A percentile compares a stretch with the other conserved stretches of the same genome.
Evolutionary conservation across 106 monocot genomes (phyloP).

Genomic region (Phalaenopsis aphrodite): DNA sequence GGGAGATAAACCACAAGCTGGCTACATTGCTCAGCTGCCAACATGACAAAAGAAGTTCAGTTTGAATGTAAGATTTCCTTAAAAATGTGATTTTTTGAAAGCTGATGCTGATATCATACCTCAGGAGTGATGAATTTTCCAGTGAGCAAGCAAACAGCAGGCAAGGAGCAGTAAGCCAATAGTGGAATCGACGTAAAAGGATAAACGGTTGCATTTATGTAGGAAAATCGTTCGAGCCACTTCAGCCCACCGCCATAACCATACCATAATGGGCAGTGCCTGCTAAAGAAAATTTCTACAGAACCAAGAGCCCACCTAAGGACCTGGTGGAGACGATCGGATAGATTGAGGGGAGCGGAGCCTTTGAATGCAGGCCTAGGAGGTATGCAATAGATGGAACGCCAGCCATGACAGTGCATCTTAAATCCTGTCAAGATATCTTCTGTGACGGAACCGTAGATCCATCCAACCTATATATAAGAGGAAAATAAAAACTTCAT

Average conservation of each 20-base stretch:
- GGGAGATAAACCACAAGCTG: constrained; percentile 43
- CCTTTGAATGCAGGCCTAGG: constrained; percentile 45
- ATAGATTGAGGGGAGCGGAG: constrained; percentile 48
- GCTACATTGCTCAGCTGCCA: constrained; percentile 46
- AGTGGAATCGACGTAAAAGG: constrained; percentile 24
- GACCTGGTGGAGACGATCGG: constrained; percentile 49
- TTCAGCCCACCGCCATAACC: constrained; percentile 60
- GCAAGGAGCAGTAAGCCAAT: constrained; percentile 50
- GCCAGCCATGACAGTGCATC: constrained; percentile 52
- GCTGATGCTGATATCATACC: constrained; percentile 8
- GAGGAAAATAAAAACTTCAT: neutral
- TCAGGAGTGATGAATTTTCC: constrained; percentile 23
- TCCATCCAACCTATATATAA: constrained; percentile 44
- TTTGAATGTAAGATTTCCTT: neutral
- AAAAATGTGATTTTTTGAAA: neutral
- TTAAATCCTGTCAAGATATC: constrained; percentile 53
- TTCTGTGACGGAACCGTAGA: constrained; percentile 30
- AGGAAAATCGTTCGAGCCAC: constrained; percentile 51
- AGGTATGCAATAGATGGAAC: constrained; percentile 45
- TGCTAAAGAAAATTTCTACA: constrained; percentile 41
- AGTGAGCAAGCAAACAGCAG: constrained; percentile 48
- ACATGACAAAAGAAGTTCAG: neutral
- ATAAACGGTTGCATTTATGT: constrained; percentile 52
- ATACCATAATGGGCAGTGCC: constrained; percentile 33
- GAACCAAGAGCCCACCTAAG: constrained; percentile 56